A percentile compares a stretch with the other conserved stretches of the same genome.
Evolutionary conservation across 257 asterid genomes (phyloP).

Genomic region (Avicennia marina): DNA sequence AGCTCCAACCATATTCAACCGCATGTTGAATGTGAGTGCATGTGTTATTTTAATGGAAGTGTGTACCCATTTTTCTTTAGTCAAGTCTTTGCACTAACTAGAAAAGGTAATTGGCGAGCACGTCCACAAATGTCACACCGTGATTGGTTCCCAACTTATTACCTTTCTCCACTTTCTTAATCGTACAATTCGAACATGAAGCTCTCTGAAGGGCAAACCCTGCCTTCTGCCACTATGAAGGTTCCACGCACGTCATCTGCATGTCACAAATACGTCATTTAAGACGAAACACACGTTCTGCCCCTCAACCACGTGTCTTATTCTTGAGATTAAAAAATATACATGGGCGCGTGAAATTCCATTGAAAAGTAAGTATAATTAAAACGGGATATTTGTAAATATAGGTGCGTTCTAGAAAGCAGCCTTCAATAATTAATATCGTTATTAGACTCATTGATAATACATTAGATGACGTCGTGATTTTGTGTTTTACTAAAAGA

Average conservation of each 20-base stretch:
- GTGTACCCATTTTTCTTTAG: conserved; percentile 11
- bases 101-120: neutral
- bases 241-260: conserved; percentile 22
- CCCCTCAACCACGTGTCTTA: neutral
- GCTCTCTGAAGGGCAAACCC: conserved; percentile 20
- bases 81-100: neutral
- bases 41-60: neutral
- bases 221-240: conserved; percentile 8
- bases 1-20: neutral
- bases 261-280: conserved; percentile 33
- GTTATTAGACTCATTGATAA: too few relatives aligned
- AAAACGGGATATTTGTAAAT: too few relatives aligned
- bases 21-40: neutral
- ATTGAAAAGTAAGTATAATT: too few relatives aligned
- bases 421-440: neutral
- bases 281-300: too few relatives aligned
- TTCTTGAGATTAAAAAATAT: too few relatives aligned
- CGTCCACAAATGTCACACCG: neutral
- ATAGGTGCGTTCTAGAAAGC: neutral
- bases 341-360: too few relatives aligned
- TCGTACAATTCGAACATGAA: conserved; percentile 18
- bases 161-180: conserved; percentile 1
- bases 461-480: too few relatives aligned
- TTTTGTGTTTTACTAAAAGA: too few relatives aligned
- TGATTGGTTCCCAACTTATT: neutral